A percentile compares a stretch with the other conserved stretches of the same genome.
Evolutionary conservation across 176 grass and related monocot genomes (phyloP).

Genomic region (Oryza australiensis): DNA sequence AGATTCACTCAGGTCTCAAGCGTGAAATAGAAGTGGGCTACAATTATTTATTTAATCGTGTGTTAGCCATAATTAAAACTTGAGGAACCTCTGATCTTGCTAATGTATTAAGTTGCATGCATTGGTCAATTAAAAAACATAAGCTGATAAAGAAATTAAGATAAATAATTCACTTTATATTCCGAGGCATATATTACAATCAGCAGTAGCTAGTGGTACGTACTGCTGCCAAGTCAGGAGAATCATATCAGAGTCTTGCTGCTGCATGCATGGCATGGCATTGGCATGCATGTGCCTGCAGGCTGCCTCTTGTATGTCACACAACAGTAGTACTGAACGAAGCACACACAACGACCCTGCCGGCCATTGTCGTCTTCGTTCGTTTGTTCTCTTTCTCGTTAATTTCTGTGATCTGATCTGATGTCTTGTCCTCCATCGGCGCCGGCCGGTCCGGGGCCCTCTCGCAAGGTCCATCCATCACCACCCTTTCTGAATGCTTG

Average conservation of each 20-base stretch:
- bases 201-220: no score
- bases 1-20: no score
- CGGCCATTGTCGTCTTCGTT: not conserved
- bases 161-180: no score
- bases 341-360: not conserved
- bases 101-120: no score
- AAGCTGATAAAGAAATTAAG: no score
- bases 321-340: not conserved
- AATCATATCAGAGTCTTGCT: not conserved
- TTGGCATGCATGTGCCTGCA: slow-evolving; percentile 8
- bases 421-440: not conserved
- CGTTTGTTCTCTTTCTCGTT: not conserved
- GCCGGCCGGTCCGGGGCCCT: not conserved
- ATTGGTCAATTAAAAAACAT: no score
- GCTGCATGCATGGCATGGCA: not conserved
- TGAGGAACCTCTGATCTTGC: no score
- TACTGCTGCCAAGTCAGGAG: not conserved
- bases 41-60: no score
- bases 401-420: not conserved
- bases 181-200: no score
- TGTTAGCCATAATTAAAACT: no score
- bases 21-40: no score
- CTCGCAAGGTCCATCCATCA: slow-evolving; percentile 4
- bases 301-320: slow-evolving; percentile 1
- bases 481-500: slow-evolving; percentile 24